phyloP scores from a whole-genome alignment of 2,329 filamentous ascomycete species.

The Colletotrichum truncatum region DNA sequence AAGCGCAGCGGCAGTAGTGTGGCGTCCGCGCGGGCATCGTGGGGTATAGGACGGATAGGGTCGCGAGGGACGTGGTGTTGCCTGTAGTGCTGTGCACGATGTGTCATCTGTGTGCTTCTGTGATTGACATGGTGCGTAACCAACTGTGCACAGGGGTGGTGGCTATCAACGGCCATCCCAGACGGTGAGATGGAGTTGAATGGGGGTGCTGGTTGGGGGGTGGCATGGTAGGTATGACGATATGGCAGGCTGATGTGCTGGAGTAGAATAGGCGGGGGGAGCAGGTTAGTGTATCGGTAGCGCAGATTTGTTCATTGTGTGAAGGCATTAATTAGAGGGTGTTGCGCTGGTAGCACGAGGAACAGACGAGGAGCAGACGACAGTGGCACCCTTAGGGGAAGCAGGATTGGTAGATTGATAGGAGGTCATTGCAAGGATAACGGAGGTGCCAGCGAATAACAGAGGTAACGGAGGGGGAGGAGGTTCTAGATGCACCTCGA shows the following conservation, averaged over 20 bases:
- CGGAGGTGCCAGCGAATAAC: slow-evolving; percentile 11
- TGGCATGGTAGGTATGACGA: slow-evolving; percentile 18
- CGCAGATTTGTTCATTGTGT: background rate
- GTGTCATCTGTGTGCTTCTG: slow-evolving; percentile 20
- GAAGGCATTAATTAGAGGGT: too few relatives aligned
- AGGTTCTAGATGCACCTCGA: slow-evolving; percentile 24
- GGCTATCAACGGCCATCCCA: background rate
- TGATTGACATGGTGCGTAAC: background rate
- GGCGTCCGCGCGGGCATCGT: slow-evolving; percentile 14
- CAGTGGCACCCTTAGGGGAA: background rate
- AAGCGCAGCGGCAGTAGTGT: slow-evolving; percentile 1
- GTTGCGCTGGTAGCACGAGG: too few relatives aligned
- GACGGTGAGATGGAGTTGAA: background rate
- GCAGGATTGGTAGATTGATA: background rate
- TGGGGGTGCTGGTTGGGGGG: slow-evolving; percentile 2
- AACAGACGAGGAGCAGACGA: background rate
- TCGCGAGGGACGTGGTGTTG: background rate
- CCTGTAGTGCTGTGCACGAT: slow-evolving; percentile 2
- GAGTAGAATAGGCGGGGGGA: background rate
- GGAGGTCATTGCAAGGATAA: background rate
- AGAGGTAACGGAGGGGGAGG: background rate
- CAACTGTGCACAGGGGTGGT: slow-evolving; percentile 2
- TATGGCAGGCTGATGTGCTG: background rate
- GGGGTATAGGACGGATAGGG: background rate
- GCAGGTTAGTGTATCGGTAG: background rate